Conservation (phyloP, 2,329 filamentous ascomycete species). For the Didymella keratinophila region DNA sequence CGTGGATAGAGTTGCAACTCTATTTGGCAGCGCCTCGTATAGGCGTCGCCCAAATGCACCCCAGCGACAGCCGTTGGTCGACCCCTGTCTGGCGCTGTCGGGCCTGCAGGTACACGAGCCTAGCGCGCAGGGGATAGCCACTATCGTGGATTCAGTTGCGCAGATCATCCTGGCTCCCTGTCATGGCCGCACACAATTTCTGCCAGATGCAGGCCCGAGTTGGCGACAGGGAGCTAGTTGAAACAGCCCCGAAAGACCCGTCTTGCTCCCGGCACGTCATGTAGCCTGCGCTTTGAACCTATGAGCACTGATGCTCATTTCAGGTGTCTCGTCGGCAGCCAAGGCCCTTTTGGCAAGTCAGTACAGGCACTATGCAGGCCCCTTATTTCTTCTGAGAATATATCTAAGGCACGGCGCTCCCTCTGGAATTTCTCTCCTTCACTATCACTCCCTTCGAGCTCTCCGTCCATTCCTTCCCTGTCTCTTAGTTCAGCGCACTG, state of each 20-base stretch:
- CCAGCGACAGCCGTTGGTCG: conserved; percentile 33
- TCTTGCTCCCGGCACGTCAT: conserved; percentile 52
- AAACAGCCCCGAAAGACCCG: conserved; percentile 50
- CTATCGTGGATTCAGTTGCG: conserved; percentile 37
- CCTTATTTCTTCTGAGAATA: conserved; percentile 40
- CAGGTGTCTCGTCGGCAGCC: conserved; percentile 50
- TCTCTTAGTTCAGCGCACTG: conserved; percentile 31
- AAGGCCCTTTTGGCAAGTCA: conserved; percentile 44
- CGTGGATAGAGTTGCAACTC: conserved; percentile 11
- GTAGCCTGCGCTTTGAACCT: conserved; percentile 46
- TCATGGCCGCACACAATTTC: conserved; percentile 32
- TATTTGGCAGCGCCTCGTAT: conserved; percentile 9
- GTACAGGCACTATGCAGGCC: conserved; percentile 27
- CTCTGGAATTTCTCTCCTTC: conserved; percentile 36
- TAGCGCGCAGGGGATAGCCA: conserved; percentile 29
- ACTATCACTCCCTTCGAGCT: conserved; percentile 37
- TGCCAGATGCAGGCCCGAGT: conserved; percentile 34
- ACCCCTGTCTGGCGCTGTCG: conserved; percentile 21
- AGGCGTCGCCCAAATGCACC: conserved; percentile 16
- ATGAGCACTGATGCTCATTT: conserved; percentile 51
- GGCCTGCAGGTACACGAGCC: conserved; percentile 33
- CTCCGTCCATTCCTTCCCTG: conserved; percentile 35
- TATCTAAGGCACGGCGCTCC: conserved; percentile 44
- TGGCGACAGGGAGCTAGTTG: conserved; percentile 44
- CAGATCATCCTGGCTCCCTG: conserved; percentile 41